Base-by-base conservation (phyloP, 306 rosid species). In the Calophaca sinica region DNA sequence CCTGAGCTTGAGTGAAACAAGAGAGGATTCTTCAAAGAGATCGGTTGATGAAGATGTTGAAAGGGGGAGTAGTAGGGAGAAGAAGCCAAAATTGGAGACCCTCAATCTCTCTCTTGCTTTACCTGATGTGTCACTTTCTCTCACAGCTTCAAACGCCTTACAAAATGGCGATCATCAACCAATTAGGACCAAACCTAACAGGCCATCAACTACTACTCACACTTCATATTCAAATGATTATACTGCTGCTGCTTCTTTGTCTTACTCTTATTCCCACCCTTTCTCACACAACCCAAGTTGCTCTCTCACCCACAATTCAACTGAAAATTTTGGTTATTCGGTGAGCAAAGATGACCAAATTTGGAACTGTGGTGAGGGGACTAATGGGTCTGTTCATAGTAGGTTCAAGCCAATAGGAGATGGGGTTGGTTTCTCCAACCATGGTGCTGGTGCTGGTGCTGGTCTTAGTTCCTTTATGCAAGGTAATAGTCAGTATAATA, bases 401-500 rank as follows among this genome's bases (percentile, higher is more conserved):
- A 83, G 99, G 83, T 96, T 96, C 81, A 96, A 92, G 88, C 99
- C 98, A 15, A 80, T 96, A n/a, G 98, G 98, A 33, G 99, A 96
- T 60, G 94, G 99, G 62, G 54, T 26, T 44, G 48, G 48, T 42
- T 82, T 93, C 74, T 73, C 88, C 9, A 90, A 86, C 86, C 90
- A 86, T 67, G 93, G 89, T 57, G 74, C 84, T 74, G 90, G 87
- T 71, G 88, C 87, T 74, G 81, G 87, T 38, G 36, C 45, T 71
- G 88, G 92, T 59, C 32, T 90, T 66, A 84, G 71, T 64, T 82
- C 96, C 2, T 70, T 90, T 75, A 78, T 90, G 98, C 99, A 90
- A 81, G 84, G 87, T 62, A 87, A 64, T 65, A 87, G 88, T 79
- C 80, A 87, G 54, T 84, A 86, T 74, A 88, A 86, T 77, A 88